Evolutionary conservation across 2,329 filamentous ascomycete genomes (phyloP).

Genomic region (Teratosphaeria epicoccoides): DNA sequence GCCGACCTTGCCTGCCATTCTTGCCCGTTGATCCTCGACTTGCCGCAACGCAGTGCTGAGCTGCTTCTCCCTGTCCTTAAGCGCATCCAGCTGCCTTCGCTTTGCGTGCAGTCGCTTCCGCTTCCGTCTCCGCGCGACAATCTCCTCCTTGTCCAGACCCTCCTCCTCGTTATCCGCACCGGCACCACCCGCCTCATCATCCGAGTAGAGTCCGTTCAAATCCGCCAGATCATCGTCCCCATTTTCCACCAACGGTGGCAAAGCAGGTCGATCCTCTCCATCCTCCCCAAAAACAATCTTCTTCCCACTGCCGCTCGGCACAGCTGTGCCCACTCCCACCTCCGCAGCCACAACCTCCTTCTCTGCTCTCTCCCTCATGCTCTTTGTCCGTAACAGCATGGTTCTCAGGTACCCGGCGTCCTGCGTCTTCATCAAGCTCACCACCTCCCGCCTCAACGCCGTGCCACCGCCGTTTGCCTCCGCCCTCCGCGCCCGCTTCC

Average conservation of each 20-base stretch:
- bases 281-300: constrained; percentile 32
- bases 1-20: constrained; percentile 50
- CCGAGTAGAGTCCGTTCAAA: constrained; percentile 4
- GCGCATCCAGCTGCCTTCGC: constrained; percentile 39
- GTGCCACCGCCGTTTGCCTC: constrained; percentile 27
- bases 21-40: constrained; percentile 49
- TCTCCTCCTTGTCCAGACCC: constrained; percentile 15
- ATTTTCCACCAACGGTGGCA: constrained; percentile 2
- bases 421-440: constrained; percentile 55
- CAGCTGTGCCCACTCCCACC: constrained; percentile 31
- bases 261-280: constrained; percentile 11
- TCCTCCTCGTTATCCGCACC: constrained; percentile 20
- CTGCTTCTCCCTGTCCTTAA: constrained; percentile 45
- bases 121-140: constrained; percentile 36
- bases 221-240: constrained; percentile 2
- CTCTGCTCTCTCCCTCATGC: constrained; percentile 43
- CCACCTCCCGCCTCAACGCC: constrained; percentile 44
- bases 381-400: constrained; percentile 44
- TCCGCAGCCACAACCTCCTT: constrained; percentile 22
- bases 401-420: constrained; percentile 52
- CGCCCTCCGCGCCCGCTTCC: constrained; percentile 36
- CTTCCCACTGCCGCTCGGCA: constrained; percentile 12
- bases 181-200: constrained; percentile 12
- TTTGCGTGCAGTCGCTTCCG: constrained; percentile 41
- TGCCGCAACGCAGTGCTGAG: constrained; percentile 46